Conservation (phyloP, 1,284 basidiomycete genomes). For the Sanguinoderma infundibulare region DNA sequence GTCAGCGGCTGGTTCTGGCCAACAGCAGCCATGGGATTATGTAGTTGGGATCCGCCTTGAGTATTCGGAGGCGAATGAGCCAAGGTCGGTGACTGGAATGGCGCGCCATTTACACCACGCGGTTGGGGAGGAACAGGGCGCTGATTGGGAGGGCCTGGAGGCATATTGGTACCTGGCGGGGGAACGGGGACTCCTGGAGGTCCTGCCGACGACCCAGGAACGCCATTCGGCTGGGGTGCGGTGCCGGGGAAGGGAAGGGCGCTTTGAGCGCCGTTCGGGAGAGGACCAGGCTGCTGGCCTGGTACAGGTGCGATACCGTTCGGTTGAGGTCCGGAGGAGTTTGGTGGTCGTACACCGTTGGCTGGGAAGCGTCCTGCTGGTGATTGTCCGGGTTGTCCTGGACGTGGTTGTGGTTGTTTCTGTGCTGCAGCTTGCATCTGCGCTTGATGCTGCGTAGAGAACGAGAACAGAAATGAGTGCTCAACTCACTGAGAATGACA, state of each 20-base stretch:
- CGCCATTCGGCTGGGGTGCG: conserved; percentile 36
- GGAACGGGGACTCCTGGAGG: conserved; percentile 29
- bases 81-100: conserved; percentile 49
- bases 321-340: conserved; percentile 24
- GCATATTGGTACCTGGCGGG: conserved; percentile 18
- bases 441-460: conserved; percentile 32
- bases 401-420: conserved; percentile 1
- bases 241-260: conserved; percentile 20
- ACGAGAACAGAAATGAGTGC: background rate
- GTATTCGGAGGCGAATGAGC: conserved; percentile 44
- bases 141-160: conserved; percentile 33
- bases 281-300: conserved; percentile 19
- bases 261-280: conserved; percentile 39
- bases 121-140: conserved; percentile 40
- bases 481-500: background rate
- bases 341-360: conserved; percentile 38
- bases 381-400: conserved; percentile 3
- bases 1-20: conserved; percentile 46
- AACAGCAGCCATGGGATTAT: conserved; percentile 53
- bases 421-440: conserved; percentile 25
- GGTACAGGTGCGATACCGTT: conserved; percentile 39
- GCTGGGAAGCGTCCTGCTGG: conserved; percentile 26
- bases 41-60: conserved; percentile 32
- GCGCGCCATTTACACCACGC: conserved; percentile 43
- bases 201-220: conserved; percentile 37